These are phyloP conservation scores for Ustilago hordei DNA, from an alignment of 1,284 basidiomycete genomes.

Conservation along the genomic window DNA sequence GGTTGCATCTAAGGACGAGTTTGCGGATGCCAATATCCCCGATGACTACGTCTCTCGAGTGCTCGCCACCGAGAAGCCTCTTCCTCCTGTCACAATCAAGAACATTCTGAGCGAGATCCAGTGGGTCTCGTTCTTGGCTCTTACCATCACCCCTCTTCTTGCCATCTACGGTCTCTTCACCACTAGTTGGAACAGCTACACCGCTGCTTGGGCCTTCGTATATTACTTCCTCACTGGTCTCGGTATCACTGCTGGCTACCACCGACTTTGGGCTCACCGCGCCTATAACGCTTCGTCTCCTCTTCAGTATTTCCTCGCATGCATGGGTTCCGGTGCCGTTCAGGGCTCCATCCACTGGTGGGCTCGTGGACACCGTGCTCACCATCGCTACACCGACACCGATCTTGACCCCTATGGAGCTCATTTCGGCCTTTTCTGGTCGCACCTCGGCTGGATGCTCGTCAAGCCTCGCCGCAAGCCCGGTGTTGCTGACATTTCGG, in stretches of 20 bases:
- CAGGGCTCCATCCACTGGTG: slow-evolving; percentile 69
- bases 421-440: slow-evolving; percentile 67
- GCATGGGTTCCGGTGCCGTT: slow-evolving; percentile 67
- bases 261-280: slow-evolving; percentile 68
- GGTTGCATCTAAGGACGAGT: slow-evolving; percentile 54
- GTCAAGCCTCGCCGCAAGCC: slow-evolving; percentile 68
- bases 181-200: slow-evolving; percentile 54
- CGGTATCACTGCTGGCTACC: slow-evolving; percentile 67
- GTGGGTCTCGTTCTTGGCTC: slow-evolving; percentile 66
- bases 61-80: slow-evolving; percentile 56
- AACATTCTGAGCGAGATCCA: slow-evolving; percentile 67
- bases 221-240: slow-evolving; percentile 69
- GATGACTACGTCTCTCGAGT: slow-evolving; percentile 64
- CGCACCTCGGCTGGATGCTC: slow-evolving; percentile 69
- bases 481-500: slow-evolving; percentile 67
- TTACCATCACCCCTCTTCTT: slow-evolving; percentile 62
- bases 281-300: slow-evolving; percentile 62
- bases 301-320: slow-evolving; percentile 64
- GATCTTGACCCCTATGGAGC: slow-evolving; percentile 69
- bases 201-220: slow-evolving; percentile 52
- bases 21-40: slow-evolving; percentile 61
- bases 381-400: slow-evolving; percentile 69
- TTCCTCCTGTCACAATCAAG: slow-evolving; percentile 63
- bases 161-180: slow-evolving; percentile 64
- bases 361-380: slow-evolving; percentile 69